Evolutionary conservation across 139 green algal species (phyloP).

Genomic region (Chlorella vulgaris): DNA sequence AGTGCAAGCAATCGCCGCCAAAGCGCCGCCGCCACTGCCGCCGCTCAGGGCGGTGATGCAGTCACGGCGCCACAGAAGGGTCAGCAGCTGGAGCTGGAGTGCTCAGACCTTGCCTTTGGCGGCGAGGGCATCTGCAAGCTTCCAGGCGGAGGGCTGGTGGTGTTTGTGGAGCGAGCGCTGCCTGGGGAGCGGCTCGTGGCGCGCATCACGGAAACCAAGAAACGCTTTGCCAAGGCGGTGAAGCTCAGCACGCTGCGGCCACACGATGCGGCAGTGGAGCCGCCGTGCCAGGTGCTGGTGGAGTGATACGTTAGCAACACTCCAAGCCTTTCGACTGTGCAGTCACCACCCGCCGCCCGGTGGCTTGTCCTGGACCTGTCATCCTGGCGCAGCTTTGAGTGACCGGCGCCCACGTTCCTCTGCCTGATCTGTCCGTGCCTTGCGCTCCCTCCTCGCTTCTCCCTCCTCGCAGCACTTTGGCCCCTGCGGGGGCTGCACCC

Average conservation of each 20-base stretch:
- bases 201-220: slow-evolving; percentile 44
- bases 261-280: slow-evolving; percentile 42
- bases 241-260: slow-evolving; percentile 62
- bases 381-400: neutral
- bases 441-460: neutral
- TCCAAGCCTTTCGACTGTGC: neutral
- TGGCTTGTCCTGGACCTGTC: too few relatives aligned
- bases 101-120: slow-evolving; percentile 52
- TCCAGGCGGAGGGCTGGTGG: slow-evolving; percentile 58
- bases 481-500: slow-evolving; percentile 75
- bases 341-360: neutral
- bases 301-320: too few relatives aligned
- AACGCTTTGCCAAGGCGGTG: slow-evolving; percentile 26
- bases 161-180: slow-evolving; percentile 73
- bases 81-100: slow-evolving; percentile 50
- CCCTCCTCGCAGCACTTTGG: slow-evolving; percentile 26
- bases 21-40: too few relatives aligned
- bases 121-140: slow-evolving; percentile 68
- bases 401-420: neutral
- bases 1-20: too few relatives aligned
- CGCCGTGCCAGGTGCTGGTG: slow-evolving; percentile 56
- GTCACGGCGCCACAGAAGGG: slow-evolving; percentile 8
- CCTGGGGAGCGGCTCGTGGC: slow-evolving; percentile 74
- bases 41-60: too few relatives aligned
- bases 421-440: neutral